Base-by-base conservation (phyloP, 805 yeast genomes). In the Kodamaea fukazawae region DNA sequence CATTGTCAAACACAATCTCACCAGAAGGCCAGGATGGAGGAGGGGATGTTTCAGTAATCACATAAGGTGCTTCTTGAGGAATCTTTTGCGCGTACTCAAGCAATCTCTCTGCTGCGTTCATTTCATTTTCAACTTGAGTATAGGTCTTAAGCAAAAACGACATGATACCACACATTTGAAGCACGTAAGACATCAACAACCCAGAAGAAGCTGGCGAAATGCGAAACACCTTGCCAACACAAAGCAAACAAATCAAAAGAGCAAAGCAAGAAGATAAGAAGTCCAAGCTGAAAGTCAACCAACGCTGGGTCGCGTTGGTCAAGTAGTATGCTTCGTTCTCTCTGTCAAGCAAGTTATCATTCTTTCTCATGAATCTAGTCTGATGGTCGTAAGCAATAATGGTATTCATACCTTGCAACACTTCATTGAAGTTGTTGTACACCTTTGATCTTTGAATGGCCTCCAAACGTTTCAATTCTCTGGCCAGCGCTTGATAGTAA, bases 391-490 rank as follows among this genome's bases (percentile, higher is more conserved):
- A 86, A 2, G 84, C 75, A 54, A 81, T 74, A 53, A 86, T 81
- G 0, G 86, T 81, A 16, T 65, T 58, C 65, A 76, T 63, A 14
- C 95, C 95, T 47, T 71, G 73, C 47, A 86, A 65, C 2, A 81
- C 70, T 55, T 86, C 95, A 50, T 79, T 79, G 56, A 85, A 83
- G 49, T 81, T 77, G 50, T 81, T 73, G 65, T 80, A 85, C 43
- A 86, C 86, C 32, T 72, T 65, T 0, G 90, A 81, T 53, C 93
- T 71, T 43, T 79, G 78, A 9, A 79, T 61, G 9, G 91, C 83
- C 55, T 86, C 93, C 42, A 85, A 61, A 46, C 93, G 75, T 58
- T 86, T 86, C 43, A 85, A 66, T 55, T 86, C 95, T 54, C 91
- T 69, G 1, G 87, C 76, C 1, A 86, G 73, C 1, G 85, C 81